phyloP scores from a whole-genome alignment of 345 rosid species.

The Eucalyptus marginata region DNA sequence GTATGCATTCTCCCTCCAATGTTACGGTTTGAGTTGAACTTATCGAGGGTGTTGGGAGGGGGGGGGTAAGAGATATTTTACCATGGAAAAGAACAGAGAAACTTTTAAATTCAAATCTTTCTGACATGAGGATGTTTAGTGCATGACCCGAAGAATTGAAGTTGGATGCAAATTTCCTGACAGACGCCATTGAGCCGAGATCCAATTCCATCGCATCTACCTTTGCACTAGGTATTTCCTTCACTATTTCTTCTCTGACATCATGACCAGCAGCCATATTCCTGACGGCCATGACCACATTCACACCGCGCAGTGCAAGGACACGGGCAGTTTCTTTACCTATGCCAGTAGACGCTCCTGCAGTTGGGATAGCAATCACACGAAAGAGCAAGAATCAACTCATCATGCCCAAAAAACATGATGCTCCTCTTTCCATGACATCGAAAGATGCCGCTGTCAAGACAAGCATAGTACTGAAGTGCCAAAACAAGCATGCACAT shows the following conservation, averaged over 20 bases:
- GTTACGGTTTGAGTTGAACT: too few relatives aligned
- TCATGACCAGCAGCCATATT: constrained; percentile 43
- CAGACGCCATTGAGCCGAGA: constrained; percentile 71
- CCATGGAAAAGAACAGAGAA: too few relatives aligned
- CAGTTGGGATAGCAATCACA: not conserved
- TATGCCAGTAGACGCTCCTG: constrained; percentile 81
- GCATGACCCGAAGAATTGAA: too few relatives aligned
- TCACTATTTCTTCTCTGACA: constrained; percentile 42
- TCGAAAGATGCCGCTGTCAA: not conserved
- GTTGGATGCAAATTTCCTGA: too few relatives aligned
- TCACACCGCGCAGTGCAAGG: constrained; percentile 69
- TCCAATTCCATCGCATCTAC: constrained; percentile 70
- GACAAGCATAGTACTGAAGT: not conserved
- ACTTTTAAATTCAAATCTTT: too few relatives aligned
- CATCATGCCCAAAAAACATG: not conserved
- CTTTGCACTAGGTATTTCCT: constrained; percentile 44
- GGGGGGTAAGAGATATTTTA: too few relatives aligned
- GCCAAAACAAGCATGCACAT: not conserved
- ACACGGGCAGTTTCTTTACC: constrained; percentile 64
- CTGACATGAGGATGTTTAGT: too few relatives aligned
- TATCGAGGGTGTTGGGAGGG: too few relatives aligned
- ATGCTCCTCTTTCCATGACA: not conserved
- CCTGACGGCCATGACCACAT: constrained; percentile 59
- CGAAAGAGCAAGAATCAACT: not conserved
- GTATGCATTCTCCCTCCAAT: too few relatives aligned